phyloP scores from a whole-genome alignment of 2,329 filamentous ascomycete genomes.

The Colletotrichum orbiculare region DNA sequence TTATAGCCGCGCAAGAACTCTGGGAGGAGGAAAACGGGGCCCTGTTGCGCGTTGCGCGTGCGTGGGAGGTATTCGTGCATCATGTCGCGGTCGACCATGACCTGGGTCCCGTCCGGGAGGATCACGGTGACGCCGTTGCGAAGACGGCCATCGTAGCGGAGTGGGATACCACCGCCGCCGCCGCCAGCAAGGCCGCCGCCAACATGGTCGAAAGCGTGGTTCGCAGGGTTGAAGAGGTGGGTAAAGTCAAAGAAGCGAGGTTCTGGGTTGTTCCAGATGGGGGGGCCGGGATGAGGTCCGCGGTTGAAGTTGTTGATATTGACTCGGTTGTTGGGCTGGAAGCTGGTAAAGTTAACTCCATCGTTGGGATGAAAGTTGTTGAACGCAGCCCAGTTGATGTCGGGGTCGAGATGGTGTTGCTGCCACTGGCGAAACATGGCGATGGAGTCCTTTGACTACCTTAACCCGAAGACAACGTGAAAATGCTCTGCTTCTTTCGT shows the following conservation, averaged over 20 bases:
- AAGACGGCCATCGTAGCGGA: constrained; percentile 16
- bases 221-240: constrained; percentile 22
- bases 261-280: background rate
- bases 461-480: too few species aligned
- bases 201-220: background rate
- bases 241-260: constrained; percentile 14
- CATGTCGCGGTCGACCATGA: constrained; percentile 25
- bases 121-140: constrained; percentile 30
- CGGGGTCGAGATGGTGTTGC: background rate
- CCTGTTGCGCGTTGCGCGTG: constrained; percentile 17
- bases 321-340: constrained; percentile 15
- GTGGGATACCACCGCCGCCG: background rate
- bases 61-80: constrained; percentile 32
- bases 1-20: constrained; percentile 31
- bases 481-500: background rate
- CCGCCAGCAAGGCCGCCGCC: too few species aligned
- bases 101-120: constrained; percentile 20
- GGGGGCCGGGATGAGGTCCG: background rate
- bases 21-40: constrained; percentile 22
- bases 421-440: constrained; percentile 29
- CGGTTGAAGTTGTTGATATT: constrained; percentile 28
- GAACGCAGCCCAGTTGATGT: constrained; percentile 12
- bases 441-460: too few species aligned
- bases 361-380: background rate
- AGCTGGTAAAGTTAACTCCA: constrained; percentile 6